Percentiles rank a stretch among this genome's conserved stretches.
Conservation (phyloP, 352 stramenopile species). For the Bremia lactucae region DNA sequence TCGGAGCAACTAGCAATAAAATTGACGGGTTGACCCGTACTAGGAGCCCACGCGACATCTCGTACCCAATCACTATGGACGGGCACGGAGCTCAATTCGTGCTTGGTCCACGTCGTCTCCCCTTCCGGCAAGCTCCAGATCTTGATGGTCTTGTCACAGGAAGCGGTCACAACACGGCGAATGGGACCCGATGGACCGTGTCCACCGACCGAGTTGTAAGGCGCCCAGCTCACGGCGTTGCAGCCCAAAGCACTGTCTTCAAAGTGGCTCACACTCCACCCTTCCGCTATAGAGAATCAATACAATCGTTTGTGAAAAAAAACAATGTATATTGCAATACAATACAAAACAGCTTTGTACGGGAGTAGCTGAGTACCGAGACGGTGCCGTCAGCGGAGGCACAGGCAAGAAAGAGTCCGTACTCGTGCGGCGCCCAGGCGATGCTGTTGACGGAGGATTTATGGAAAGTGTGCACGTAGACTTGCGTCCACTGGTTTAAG, state of each 20-base stretch:
- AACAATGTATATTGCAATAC: no score
- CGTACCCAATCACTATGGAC: slow-evolving; percentile 93
- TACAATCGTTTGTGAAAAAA: no score
- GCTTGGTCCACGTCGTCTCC: slow-evolving; percentile 69
- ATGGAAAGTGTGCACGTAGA: slow-evolving; percentile 87
- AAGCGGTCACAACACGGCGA: slow-evolving; percentile 89
- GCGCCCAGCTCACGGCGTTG: slow-evolving; percentile 96
- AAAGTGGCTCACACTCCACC: slow-evolving; percentile 89
- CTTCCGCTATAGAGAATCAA: slow-evolving; percentile 52
- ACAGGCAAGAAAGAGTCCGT: slow-evolving; percentile 89
- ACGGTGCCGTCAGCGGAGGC: slow-evolving; percentile 93
- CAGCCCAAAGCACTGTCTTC: slow-evolving; percentile 91
- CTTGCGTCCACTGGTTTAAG: slow-evolving; percentile 88
- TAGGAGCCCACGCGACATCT: slow-evolving; percentile 96
- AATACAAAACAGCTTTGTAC: no score
- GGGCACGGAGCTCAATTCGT: slow-evolving; percentile 57
- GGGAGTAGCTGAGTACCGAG: slow-evolving; percentile 75
- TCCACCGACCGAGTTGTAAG: slow-evolving; percentile 64
- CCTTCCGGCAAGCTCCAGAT: slow-evolving; percentile 87
- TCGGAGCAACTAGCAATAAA: slow-evolving; percentile 88
- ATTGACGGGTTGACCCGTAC: slow-evolving; percentile 88
- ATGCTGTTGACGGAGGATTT: slow-evolving; percentile 91
- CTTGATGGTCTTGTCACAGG: slow-evolving; percentile 96
- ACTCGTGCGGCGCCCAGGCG: slow-evolving; percentile 94
- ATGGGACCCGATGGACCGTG: slow-evolving; percentile 34